A percentile compares a stretch with the other conserved stretches of the same genome.
phyloP scores from a whole-genome alignment of 1,284 basidiomycete genomes.

The Trametes hirsuta region DNA sequence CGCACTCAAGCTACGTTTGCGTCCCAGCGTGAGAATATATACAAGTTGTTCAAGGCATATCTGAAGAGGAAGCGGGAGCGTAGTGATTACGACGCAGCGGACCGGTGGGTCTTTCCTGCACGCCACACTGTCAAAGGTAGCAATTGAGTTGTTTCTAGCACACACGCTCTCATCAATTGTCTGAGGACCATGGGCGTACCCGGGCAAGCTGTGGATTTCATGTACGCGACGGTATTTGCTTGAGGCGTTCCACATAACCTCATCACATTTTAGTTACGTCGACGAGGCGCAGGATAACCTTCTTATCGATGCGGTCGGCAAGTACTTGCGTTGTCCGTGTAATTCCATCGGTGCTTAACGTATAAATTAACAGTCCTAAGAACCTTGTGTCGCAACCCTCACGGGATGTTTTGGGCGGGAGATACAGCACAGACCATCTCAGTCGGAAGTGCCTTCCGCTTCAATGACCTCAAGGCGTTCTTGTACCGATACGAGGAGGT shows the following conservation, averaged over 20 bases:
- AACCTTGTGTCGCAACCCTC: constrained; percentile 59
- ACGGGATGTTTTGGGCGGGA: constrained; percentile 78
- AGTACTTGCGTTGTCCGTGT: constrained; percentile 16
- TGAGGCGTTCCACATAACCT: neutral
- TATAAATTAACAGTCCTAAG: constrained; percentile 49
- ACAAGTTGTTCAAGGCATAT: constrained; percentile 47
- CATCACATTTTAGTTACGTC: constrained; percentile 56
- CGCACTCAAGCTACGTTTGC: constrained; percentile 57
- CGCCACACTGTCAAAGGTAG: neutral
- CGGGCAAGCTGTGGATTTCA: constrained; percentile 54
- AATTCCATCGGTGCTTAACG: too few relatives aligned
- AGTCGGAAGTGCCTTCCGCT: constrained; percentile 70
- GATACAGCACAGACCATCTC: constrained; percentile 82
- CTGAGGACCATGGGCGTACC: constrained; percentile 40
- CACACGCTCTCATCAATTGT: constrained; percentile 51
- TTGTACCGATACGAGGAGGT: constrained; percentile 68
- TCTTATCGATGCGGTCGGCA: constrained; percentile 65
- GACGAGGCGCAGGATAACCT: constrained; percentile 79
- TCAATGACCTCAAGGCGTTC: constrained; percentile 72
- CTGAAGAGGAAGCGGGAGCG: constrained; percentile 46
- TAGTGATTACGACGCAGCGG: constrained; percentile 60
- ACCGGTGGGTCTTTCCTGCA: constrained; percentile 47
- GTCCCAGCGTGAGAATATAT: constrained; percentile 2
- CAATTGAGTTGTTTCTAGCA: constrained; percentile 33
- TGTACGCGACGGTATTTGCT: constrained; percentile 43